These are phyloP conservation scores for Fagopyrum tataricum DNA, from an alignment of 148 eudicot species.

Conservation along the genomic window DNA sequence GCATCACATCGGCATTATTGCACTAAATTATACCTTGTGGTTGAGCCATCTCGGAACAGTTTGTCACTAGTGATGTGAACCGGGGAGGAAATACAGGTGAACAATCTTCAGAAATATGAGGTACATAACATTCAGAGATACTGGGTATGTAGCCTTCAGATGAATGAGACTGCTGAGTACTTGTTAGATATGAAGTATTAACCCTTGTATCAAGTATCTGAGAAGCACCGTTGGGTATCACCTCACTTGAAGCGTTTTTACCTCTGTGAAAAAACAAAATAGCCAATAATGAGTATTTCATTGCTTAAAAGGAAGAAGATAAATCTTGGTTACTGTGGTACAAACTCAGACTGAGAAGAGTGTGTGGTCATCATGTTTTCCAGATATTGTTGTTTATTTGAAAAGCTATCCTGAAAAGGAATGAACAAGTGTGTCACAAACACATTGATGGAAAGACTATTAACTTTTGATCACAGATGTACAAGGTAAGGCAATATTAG, in stretches of 20 bases:
- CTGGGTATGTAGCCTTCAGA: conserved; percentile 11
- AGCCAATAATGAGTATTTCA: neutral
- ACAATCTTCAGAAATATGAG: conserved; percentile 19
- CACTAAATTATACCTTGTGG: neutral
- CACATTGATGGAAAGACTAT: neutral
- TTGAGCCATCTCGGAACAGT: conserved; percentile 19
- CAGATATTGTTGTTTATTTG: conserved; percentile 19
- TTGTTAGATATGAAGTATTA: conserved; percentile 17
- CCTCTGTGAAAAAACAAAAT: conserved; percentile 29
- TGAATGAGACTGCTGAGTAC: conserved; percentile 5
- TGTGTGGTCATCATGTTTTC: conserved; percentile 22
- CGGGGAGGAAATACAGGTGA: too few species aligned
- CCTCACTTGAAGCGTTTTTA: conserved; percentile 24
- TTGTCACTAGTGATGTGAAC: conserved; percentile 51
- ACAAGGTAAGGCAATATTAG: neutral
- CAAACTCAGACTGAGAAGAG: conserved; percentile 51
- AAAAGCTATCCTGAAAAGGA: conserved; percentile 39
- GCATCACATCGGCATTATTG: neutral
- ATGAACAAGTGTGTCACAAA: neutral
- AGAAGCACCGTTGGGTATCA: conserved; percentile 20
- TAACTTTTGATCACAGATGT: too few species aligned
- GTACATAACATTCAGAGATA: neutral
- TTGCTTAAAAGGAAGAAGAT: neutral
- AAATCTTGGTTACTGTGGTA: conserved; percentile 23
- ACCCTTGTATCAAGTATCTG: conserved; percentile 9